Evolutionary conservation across 768 basidiomycete species (phyloP).

Genomic region (Lepiota subincarnata): DNA sequence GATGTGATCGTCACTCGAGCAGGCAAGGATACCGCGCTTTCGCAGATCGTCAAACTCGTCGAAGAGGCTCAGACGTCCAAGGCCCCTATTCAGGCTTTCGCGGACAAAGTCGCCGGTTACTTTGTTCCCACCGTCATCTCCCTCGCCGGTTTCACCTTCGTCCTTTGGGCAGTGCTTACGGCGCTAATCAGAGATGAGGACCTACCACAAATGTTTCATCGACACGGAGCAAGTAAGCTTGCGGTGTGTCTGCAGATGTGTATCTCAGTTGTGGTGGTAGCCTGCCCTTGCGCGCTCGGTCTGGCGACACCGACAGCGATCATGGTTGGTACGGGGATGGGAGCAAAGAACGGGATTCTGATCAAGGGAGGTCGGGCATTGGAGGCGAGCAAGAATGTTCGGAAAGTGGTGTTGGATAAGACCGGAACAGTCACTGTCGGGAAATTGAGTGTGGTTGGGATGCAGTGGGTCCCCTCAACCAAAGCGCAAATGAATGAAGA

Average conservation of each 20-base stretch:
- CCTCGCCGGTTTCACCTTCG: constrained; percentile 77
- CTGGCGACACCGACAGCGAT: constrained; percentile 96
- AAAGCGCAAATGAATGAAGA: constrained; percentile 25
- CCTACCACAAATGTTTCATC: constrained; percentile 83
- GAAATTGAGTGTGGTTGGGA: constrained; percentile 76
- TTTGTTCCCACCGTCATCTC: constrained; percentile 92
- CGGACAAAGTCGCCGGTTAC: constrained; percentile 89
- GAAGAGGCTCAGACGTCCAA: constrained; percentile 98
- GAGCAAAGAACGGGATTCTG: constrained; percentile 93
- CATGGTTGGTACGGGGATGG: constrained; percentile 98
- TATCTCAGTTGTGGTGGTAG: constrained; percentile 96
- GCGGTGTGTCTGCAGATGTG: constrained; percentile 95
- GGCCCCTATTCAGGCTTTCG: constrained; percentile 96
- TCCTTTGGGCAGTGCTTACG: constrained; percentile 77
- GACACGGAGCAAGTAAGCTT: constrained; percentile 77
- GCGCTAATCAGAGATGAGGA: constrained; percentile 46
- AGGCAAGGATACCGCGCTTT: constrained; percentile 92
- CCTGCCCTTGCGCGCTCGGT: constrained; percentile 96
- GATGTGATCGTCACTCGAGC: constrained; percentile 95
- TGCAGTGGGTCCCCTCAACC: constrained; percentile 63
- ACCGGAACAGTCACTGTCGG: constrained; percentile 96
- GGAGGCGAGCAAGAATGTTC: constrained; percentile 83
- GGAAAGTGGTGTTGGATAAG: constrained; percentile 88
- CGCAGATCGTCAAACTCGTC: constrained; percentile 95
- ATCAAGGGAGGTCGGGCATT: constrained; percentile 97